Base-by-base conservation (phyloP, 2,329 filamentous ascomycete species). In the Sporothrix brasiliensis region DNA sequence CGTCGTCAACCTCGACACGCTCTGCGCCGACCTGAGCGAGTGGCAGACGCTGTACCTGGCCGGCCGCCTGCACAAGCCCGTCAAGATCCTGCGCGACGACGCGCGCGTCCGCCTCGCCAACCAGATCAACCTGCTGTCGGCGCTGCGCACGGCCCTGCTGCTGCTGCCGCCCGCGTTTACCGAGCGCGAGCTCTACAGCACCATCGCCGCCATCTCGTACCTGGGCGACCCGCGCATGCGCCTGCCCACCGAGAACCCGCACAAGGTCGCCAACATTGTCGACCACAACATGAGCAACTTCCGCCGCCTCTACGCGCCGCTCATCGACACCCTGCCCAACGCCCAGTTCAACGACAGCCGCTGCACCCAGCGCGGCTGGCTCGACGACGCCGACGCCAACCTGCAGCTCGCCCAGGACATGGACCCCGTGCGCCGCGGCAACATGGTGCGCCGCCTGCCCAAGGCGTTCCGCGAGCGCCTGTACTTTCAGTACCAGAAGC, bases 41-140 rank as follows among this genome's bases (percentile, higher is more conserved):
- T 99, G 95, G 95, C 90, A 97, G 73, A 97, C 93, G 0, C 84
- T 99, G 34, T 99, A 99, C 79, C 87, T 99, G n/a, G 95, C 96
- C 6, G 95, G 95, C 4, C 91, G 95, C 47, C 85, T 99, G 68
- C 95, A 99, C 74, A 99, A 99, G 79, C 95, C 95, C 1, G 95
- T 97, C 80, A 98, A 99, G 83, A 98, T 99, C 74, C 86, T 99
- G 21, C 91, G 94, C 67, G 95, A 99, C 78, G 92, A 99, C 77
- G 92, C 95, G 0, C 90, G 90, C 66, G 93, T 99, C 53, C 92
- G 95, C 44, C 87, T 98, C 44, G 93, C 94, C 4, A 98, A 99
- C 79, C 95, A 99, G 80, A 91, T 96, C 79, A 99, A 99, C 79
- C 86, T 99, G 21, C 87, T 98, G 56, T 94, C 94, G 10, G 96